A percentile compares a stretch with the other conserved stretches of the same genome.
These are phyloP conservation scores for Aspergillus vadensis DNA, from an alignment of 2,329 filamentous ascomycete genomes.

Conservation along the genomic window DNA sequence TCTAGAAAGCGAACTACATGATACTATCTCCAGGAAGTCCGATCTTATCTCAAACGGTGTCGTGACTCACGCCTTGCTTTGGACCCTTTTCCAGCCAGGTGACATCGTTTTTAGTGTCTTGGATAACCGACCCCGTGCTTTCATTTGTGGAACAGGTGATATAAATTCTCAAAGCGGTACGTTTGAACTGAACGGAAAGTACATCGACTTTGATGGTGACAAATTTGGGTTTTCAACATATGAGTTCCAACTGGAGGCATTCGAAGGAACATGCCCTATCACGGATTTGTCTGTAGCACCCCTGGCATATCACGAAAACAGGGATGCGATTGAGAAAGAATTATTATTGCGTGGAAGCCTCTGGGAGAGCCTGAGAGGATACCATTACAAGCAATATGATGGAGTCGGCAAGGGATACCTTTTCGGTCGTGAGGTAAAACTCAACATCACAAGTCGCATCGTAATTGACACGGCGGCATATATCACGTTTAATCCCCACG, in stretches of 20 bases:
- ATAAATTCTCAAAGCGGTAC: neutral
- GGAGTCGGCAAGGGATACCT: neutral
- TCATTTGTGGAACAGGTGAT: neutral
- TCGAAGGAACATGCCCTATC: neutral
- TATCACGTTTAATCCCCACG: conserved; percentile 48
- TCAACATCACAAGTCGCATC: conserved; percentile 36
- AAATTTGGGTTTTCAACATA: neutral
- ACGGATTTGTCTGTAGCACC: neutral
- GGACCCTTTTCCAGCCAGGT: conserved; percentile 43
- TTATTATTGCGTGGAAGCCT: neutral
- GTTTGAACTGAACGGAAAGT: neutral
- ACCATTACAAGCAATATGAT: neutral
- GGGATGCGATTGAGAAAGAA: neutral
- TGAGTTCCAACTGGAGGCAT: neutral
- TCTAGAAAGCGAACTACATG: conserved; percentile 52
- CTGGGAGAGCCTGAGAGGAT: neutral
- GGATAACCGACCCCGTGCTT: neutral
- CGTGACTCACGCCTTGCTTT: conserved; percentile 53
- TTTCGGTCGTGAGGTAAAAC: neutral
- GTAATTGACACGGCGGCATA: conserved; percentile 55
- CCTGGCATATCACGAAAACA: neutral
- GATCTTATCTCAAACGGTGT: conserved; percentile 58
- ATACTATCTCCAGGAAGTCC: conserved; percentile 52
- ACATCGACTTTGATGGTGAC: neutral
- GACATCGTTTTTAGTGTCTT: conserved; percentile 17